These are phyloP conservation scores for Rubus parviflorus DNA, from an alignment of 306 rosid genomes.

Conservation along the genomic window DNA sequence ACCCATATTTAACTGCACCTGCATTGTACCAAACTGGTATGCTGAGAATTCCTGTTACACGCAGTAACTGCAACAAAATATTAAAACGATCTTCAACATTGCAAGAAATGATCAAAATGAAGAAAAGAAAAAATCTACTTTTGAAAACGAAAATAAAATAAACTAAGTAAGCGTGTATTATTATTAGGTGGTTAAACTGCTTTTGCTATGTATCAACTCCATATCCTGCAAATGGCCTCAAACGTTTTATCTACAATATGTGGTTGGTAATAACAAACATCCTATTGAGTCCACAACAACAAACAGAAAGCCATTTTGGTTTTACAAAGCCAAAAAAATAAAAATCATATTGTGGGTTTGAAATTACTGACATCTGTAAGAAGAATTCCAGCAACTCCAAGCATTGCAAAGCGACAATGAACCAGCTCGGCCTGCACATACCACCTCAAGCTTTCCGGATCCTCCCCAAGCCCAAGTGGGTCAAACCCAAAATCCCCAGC, in stretches of 20 bases:
- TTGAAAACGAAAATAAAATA: too few relatives aligned
- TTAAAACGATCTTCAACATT: neutral
- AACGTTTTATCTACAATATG: constrained; percentile 11
- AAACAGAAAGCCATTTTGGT: too few relatives aligned
- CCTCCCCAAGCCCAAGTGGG: constrained; percentile 95
- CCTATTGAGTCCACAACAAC: neutral
- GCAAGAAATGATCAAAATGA: neutral
- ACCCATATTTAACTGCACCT: constrained; percentile 66
- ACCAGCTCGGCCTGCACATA: constrained; percentile 92
- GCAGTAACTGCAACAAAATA: constrained; percentile 62
- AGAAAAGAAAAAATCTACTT: too few relatives aligned
- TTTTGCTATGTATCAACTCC: neutral
- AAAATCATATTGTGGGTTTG: neutral
- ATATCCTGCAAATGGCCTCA: neutral
- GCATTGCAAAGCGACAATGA: constrained; percentile 92
- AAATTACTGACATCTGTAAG: constrained; percentile 69
- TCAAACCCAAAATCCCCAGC: constrained; percentile 93
- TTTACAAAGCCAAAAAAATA: neutral
- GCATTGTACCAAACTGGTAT: constrained; percentile 87
- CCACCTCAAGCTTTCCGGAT: constrained; percentile 87
- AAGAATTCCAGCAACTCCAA: constrained; percentile 87
- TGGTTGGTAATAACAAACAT: constrained; percentile 1
- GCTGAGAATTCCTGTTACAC: constrained; percentile 58
- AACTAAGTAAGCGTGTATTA: too few relatives aligned
- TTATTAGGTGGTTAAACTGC: too few relatives aligned